Conservation (phyloP, 371 early-diverging fungal species). For the Mortierella sp. region DNA sequence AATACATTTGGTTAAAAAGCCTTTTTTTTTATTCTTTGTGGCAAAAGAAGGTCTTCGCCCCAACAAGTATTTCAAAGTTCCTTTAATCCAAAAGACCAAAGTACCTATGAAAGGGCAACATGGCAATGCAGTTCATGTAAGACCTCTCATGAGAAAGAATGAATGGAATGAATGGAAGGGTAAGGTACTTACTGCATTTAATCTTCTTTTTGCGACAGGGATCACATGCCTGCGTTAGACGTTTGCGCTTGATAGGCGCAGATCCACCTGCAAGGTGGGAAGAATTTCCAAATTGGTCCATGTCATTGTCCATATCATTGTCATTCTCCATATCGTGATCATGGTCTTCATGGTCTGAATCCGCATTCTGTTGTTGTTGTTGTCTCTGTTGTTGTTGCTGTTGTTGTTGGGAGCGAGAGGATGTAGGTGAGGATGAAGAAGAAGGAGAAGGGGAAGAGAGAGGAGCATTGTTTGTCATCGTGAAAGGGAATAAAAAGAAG, state of each 20-base stretch:
- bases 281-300: conserved; percentile 19
- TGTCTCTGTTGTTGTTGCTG: neutral
- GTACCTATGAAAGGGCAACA: neutral
- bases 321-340: conserved; percentile 21
- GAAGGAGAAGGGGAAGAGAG: neutral
- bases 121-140: no score
- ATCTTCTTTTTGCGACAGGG: conserved; percentile 86
- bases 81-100: neutral
- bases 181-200: conserved; percentile 47
- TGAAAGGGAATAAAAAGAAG: neutral
- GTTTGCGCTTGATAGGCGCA: conserved; percentile 66
- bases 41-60: no score
- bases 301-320: conserved; percentile 20
- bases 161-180: no score
- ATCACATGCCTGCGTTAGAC: conserved; percentile 87
- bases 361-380: neutral
- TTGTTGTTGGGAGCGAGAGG: neutral
- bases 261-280: conserved; percentile 8
- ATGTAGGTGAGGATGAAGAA: neutral
- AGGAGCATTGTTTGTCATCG: neutral
- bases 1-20: neutral
- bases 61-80: no score
- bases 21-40: no score
- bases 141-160: no score
- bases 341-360: conserved; percentile 19